Evolutionary conservation across 345 rosid genomes (phyloP), one percentile per base, ranked within the genome.

Genomic region (Camelina sativa): DNA sequence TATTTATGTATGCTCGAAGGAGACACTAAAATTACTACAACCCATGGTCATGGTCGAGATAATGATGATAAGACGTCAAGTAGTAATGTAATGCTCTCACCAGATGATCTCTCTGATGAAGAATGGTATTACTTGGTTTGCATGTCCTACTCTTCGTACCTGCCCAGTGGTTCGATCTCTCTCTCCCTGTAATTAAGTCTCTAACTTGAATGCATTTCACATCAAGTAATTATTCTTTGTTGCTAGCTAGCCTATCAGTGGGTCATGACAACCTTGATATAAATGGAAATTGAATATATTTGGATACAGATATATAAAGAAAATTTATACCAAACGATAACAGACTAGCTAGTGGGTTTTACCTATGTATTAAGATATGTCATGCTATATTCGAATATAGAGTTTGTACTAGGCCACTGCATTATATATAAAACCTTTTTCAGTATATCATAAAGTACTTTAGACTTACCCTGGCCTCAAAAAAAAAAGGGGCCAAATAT

Each of bases 51-150:
- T 43, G 23, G 38, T 35, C 40, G 9, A 2, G 40, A 58, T 59
- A 25, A 6, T 38, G 30, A 19, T 38, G 3, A 25, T 8, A 64
- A 46, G 3, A 64, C 8, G n/a, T n/a, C n/a, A 4, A 44, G 43
- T 64, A 15, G 44, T 48, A 4, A 65, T 11, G 40, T 11, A 43
- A 48, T 20, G 55, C 82, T 89, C 75, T 86, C 97, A 53, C 87
- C 96, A 1, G 96, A 89, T 64, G 96, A 89, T 83, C 86, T 91
- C 23, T 72, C 93, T 1, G 91, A 89, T 71, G 86, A 86, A 22
- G 97, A 91, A 84, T 91, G 96, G 97, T 89, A 89, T 73, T 91
- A 89, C 85, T 76, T 91, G 84, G 93, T 91, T 71, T 91, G 93
- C 85, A 91, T 91, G 97, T 89, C 97, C 64, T 91, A 87, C 72